Evolutionary conservation across 257 asterid genomes (phyloP).

Genomic region (Rehmannia glutinosa): DNA sequence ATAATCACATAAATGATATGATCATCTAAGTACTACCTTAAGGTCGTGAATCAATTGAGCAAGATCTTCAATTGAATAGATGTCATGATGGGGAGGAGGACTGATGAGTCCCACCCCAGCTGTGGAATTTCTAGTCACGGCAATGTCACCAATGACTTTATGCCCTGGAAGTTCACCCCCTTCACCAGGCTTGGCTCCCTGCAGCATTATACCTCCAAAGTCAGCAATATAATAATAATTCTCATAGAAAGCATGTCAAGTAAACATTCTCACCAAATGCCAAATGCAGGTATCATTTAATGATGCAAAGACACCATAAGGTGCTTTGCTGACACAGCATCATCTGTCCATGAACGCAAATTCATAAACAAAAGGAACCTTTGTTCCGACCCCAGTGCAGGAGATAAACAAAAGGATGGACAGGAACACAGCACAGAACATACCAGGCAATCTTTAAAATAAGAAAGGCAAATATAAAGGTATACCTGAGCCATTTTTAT

Average conservation of each 20-base stretch:
- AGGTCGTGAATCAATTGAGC: conserved; percentile 98
- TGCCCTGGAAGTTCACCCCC: conserved; percentile 99
- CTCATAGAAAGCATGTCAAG: conserved; percentile 16
- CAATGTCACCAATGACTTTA: conserved; percentile 97
- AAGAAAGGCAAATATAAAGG: background rate
- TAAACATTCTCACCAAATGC: conserved; percentile 46
- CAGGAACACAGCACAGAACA: conserved; percentile 4
- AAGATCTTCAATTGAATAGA: conserved; percentile 97
- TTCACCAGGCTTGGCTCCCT: conserved; percentile 99
- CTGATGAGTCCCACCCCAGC: conserved; percentile 99
- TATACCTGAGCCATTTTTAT: conserved; percentile 99
- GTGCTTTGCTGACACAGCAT: conserved; percentile 52
- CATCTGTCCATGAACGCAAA: conserved; percentile 60
- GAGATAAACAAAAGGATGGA: conserved; percentile 18
- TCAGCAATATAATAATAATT: conserved; percentile 15
- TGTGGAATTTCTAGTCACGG: conserved; percentile 93
- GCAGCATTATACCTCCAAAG: conserved; percentile 28
- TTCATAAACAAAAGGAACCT: conserved; percentile 48
- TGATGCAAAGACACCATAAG: conserved; percentile 60
- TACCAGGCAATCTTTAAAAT: background rate
- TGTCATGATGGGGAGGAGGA: conserved; percentile 99
- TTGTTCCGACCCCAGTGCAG: conserved; percentile 26
- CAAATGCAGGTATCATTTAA: conserved; percentile 49
- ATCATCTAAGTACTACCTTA: conserved; percentile 48
- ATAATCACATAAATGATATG: background rate